Conservation (phyloP, 768 basidiomycete genomes). For the Rhizopogon vinicolor region DNA sequence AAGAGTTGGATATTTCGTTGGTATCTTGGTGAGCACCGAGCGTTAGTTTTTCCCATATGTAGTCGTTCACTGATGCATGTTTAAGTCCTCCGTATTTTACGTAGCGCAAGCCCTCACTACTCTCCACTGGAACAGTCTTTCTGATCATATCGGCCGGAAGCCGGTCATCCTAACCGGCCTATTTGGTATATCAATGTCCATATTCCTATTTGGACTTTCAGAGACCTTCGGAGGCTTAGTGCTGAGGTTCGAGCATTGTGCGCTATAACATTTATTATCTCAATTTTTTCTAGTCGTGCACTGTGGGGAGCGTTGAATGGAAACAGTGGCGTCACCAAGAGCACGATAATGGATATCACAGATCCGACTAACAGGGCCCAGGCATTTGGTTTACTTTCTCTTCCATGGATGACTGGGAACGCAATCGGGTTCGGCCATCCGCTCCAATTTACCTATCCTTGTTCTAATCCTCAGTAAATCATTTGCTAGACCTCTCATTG, state of each 20-base stretch:
- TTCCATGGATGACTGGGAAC: slow-evolving; percentile 34
- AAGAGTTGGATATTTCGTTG: slow-evolving; percentile 43
- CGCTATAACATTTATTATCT: not conserved
- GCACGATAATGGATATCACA: slow-evolving; percentile 35
- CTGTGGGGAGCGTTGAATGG: slow-evolving; percentile 43
- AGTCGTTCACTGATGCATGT: not conserved
- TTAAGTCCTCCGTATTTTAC: slow-evolving; percentile 53
- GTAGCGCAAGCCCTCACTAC: slow-evolving; percentile 49
- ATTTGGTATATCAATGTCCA: slow-evolving; percentile 41
- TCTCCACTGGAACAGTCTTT: slow-evolving; percentile 54
- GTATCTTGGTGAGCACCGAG: slow-evolving; percentile 35
- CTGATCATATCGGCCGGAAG: slow-evolving; percentile 50
- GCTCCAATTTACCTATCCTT: not conserved
- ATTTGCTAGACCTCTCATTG: slow-evolving; percentile 53
- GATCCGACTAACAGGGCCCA: slow-evolving; percentile 9
- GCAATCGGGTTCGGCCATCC: slow-evolving; percentile 30
- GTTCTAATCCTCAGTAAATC: not conserved
- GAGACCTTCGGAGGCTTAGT: slow-evolving; percentile 44
- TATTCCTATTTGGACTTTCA: slow-evolving; percentile 24
- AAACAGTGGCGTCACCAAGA: slow-evolving; percentile 40
- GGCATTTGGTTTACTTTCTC: slow-evolving; percentile 56
- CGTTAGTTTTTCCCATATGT: not conserved
- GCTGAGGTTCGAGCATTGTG: slow-evolving; percentile 32
- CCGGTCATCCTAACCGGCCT: slow-evolving; percentile 49
- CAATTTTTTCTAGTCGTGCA: slow-evolving; percentile 23